Percentiles rank a stretch among this genome's conserved stretches.
phyloP scores from a whole-genome alignment of 1,284 basidiomycete species.

The Mycena sp. region DNA sequence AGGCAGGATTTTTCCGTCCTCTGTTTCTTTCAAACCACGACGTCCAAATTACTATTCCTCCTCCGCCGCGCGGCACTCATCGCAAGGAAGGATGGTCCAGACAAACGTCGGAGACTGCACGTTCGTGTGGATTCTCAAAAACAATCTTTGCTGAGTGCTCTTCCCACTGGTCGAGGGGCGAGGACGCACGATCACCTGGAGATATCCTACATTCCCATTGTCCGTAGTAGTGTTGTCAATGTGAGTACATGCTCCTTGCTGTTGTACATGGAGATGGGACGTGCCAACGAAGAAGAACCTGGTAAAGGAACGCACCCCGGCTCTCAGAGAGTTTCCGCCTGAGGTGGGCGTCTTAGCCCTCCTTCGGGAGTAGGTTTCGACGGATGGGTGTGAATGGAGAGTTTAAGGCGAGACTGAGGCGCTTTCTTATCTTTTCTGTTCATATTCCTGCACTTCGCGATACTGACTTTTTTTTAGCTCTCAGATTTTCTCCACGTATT shows the following conservation, averaged over 20 bases:
- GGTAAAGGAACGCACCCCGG: conserved; percentile 85
- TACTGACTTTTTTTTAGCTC: too few relatives aligned
- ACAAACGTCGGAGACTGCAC: conserved; percentile 82
- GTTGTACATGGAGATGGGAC: too few relatives aligned
- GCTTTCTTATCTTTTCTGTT: conserved; percentile 2
- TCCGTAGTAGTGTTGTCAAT: conserved; percentile 20
- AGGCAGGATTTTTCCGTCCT: background rate
- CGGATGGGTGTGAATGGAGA: conserved; percentile 76
- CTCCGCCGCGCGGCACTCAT: conserved; percentile 49
- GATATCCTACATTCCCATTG: conserved; percentile 63
- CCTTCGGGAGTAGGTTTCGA: conserved; percentile 36
- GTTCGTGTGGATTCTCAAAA: conserved; percentile 70
- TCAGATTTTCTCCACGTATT: too few relatives aligned
- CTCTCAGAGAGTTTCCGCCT: conserved; percentile 44
- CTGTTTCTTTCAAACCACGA: conserved; percentile 44
- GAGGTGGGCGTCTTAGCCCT: conserved; percentile 11
- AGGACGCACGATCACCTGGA: conserved; percentile 93
- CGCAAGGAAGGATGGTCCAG: conserved; percentile 81
- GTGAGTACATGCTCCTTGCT: conserved; percentile 40
- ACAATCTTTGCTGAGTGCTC: conserved; percentile 89
- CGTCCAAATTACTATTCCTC: conserved; percentile 85
- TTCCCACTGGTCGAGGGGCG: conserved; percentile 86
- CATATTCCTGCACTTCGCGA: background rate
- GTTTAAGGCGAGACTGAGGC: conserved; percentile 88
- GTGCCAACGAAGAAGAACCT: conserved; percentile 84